Conservation (phyloP, 2,329 filamentous ascomycete species). For the Talaromyces sp. region DNA sequence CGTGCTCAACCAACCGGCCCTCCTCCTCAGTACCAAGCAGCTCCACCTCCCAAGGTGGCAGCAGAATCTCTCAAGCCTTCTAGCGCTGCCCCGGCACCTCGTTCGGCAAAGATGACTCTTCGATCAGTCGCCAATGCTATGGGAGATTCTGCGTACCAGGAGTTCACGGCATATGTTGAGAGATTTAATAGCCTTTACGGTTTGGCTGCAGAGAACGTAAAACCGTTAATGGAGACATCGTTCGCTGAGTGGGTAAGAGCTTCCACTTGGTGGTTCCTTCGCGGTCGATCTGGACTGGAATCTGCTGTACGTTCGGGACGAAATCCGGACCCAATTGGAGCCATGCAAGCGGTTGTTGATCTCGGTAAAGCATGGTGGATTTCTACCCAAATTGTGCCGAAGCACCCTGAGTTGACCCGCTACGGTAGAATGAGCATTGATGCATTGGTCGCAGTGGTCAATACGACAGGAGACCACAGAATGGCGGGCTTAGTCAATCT, state of each 20-base stretch:
- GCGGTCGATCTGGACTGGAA: slow-evolving; percentile 74
- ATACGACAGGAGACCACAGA: slow-evolving; percentile 44
- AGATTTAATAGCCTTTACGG: slow-evolving; percentile 75
- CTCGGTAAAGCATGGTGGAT: slow-evolving; percentile 86
- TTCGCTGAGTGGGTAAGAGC: slow-evolving; percentile 68
- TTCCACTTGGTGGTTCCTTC: slow-evolving; percentile 85
- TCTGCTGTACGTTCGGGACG: slow-evolving; percentile 62
- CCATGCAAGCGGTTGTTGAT: slow-evolving; percentile 77
- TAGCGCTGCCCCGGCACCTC: slow-evolving; percentile 11
- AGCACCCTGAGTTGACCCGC: slow-evolving; percentile 37
- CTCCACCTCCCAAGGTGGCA: background rate
- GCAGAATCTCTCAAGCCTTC: slow-evolving; percentile 3
- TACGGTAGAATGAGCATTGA: slow-evolving; percentile 41
- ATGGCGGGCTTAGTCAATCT: slow-evolving; percentile 48
- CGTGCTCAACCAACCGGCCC: background rate
- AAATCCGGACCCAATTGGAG: slow-evolving; percentile 22
- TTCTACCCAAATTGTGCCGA: slow-evolving; percentile 41
- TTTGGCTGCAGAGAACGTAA: slow-evolving; percentile 70
- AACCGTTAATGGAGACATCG: slow-evolving; percentile 61
- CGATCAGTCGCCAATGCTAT: slow-evolving; percentile 43
- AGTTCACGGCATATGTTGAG: slow-evolving; percentile 67
- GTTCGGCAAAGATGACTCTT: slow-evolving; percentile 31
- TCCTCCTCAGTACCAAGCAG: slow-evolving; percentile 3
- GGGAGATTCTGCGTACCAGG: slow-evolving; percentile 63
- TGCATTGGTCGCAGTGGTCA: slow-evolving; percentile 39